These are phyloP conservation scores for Globisporangium solare DNA, from an alignment of 352 stramenopile genomes.

Conservation along the genomic window DNA sequence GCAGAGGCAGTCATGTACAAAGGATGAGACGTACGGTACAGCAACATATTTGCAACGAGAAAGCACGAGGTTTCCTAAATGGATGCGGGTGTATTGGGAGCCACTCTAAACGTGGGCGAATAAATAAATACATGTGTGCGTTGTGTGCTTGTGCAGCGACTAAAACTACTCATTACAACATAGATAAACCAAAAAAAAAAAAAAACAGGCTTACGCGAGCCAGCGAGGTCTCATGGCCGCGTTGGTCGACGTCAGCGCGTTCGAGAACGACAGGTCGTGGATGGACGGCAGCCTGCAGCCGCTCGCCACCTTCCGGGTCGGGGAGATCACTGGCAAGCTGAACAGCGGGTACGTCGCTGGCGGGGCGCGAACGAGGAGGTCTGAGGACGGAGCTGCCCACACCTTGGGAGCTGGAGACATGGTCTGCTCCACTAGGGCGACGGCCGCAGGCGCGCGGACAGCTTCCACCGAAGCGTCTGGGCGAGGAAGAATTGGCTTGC, in stretches of 20 bases:
- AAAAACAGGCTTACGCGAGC: slow-evolving; percentile 35
- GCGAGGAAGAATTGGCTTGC: slow-evolving; percentile 59
- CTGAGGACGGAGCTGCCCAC: slow-evolving; percentile 12
- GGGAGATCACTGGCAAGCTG: slow-evolving; percentile 34
- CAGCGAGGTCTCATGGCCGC: slow-evolving; percentile 16
- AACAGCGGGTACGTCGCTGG: slow-evolving; percentile 14
- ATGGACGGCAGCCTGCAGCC: slow-evolving; percentile 57
- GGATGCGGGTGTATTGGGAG: too few relatives aligned
- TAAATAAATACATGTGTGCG: background rate
- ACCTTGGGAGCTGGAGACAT: background rate
- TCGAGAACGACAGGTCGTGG: slow-evolving; percentile 38
- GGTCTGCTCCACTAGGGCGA: background rate
- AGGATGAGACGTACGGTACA: too few relatives aligned
- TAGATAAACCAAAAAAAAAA: too few relatives aligned
- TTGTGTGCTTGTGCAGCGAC: background rate
- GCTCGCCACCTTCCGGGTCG: slow-evolving; percentile 29
- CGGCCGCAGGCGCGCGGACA: background rate
- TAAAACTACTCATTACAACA: background rate
- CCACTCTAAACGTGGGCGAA: background rate
- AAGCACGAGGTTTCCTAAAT: too few relatives aligned
- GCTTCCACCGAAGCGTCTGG: background rate
- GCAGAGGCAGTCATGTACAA: too few relatives aligned
- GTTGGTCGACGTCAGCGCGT: slow-evolving; percentile 13
- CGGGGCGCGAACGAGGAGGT: slow-evolving; percentile 12
- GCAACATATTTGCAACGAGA: too few relatives aligned